Base-by-base conservation (phyloP, 2,329 filamentous ascomycete species). In the Diaporthe citrichinensis region DNA sequence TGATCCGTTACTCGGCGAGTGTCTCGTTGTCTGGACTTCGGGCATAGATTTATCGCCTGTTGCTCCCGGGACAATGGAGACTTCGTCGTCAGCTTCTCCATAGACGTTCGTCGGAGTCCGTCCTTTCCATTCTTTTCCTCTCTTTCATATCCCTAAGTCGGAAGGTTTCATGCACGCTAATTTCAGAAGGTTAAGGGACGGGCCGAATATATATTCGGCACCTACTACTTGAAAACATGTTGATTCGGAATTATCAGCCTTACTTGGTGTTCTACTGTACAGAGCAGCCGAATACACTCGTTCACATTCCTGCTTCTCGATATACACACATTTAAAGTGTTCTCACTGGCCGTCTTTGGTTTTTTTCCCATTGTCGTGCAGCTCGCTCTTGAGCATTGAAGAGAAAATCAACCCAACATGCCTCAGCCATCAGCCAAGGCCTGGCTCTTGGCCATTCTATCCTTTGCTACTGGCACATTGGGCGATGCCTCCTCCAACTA, bases 1-100 rank as follows among this genome's bases (percentile, higher is more conserved):
- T 68, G 28, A 34, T 39, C 62, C 46, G 62, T 68, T 68, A 51
- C 44, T 36, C 62, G 44, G 62, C 62, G 20, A 36, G 20, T 34
- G 1, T 67, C 28, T 51, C 20, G 20, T 34, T n/a, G 10, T 25
- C 44, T 10, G 23, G 41, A 9, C 15, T 36, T 25, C 44, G 28
- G 23, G 28, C 28, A 67, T 51, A 51, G 20, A n/a, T 51, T 34
- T 20, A 20, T 51, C 28, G 62, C 25, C 44, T 51, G 20, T 51
- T 67, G 1, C 12, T 34, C 25, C 4, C 9, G 5, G 23, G 12
- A 34, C 23, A 41, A 44, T 61, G 58, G 58, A 44, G 34, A 17
- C 36, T 20, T 44, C n/a, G 58, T 41, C 58, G 58, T 61, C 34
- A 44, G 58, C 36, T 41, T 61, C 58, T 28, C 36, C 58, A 41